Evolutionary conservation across 306 rosid genomes (phyloP), one percentile per base, ranked within the genome.

Genomic region (Vigna nakashimae): DNA sequence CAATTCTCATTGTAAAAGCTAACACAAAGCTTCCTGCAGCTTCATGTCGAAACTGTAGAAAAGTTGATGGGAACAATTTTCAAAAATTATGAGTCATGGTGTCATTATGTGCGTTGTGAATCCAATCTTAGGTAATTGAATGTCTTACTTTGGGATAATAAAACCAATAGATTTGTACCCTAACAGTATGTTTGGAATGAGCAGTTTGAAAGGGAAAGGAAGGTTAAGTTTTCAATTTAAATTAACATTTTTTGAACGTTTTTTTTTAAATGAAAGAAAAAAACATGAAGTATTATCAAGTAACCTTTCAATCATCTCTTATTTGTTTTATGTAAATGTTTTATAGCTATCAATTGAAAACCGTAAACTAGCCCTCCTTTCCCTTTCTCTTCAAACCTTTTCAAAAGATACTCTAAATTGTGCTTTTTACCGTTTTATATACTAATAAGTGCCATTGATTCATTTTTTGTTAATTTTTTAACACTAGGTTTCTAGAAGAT

Each of bases 81-180:
- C 78, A 92, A 92, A 91, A 96, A 96, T 81, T 96, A 96, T 69
- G 79, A 75, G 20, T 96, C 99, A 5, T 96, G 99, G 99, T 96
- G 93, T 73, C 80, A 90, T 63, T 91, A 92, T 88, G 80, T 96
- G 84, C 96, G 88, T 30, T 69, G 84, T 72, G 72, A 85, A 84
- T 53, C 89, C 83, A 64, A 90, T 69, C 70, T 89, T 72, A 82
- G 91, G 99, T 92, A 82, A 80, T 83, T 45, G 48, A 72, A 49
- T 69, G 69, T 67, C 76, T 66, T 83, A 62, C 36, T 55, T 0
- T 76, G 62, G 76, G 71, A 71, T 76, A 18, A 60, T 74, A 72
- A 42, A 80, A 49, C 64, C 66, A 70, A 53, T 60, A 42, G 69
- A 71, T 78, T 51, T 69, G 46, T 36, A 14, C 38, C 40, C 46